These are phyloP conservation scores for Xylaria longipes DNA, from an alignment of 495 filamentous ascomycete species.

Conservation along the genomic window DNA sequence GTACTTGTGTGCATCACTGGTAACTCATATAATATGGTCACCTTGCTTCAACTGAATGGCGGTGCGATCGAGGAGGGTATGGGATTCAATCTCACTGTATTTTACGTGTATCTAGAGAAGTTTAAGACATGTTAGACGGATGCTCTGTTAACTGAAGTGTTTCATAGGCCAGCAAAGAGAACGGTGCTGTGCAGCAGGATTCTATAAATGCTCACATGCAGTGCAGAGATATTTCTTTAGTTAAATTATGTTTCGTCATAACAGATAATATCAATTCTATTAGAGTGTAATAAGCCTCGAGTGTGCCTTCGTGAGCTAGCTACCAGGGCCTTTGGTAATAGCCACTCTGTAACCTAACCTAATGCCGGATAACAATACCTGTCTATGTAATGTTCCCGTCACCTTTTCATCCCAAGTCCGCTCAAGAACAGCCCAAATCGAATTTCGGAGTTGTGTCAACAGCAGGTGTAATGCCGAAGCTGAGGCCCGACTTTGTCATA, in stretches of 20 bases:
- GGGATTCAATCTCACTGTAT: too few relatives aligned
- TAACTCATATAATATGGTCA: too few relatives aligned
- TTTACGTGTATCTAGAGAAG: too few relatives aligned
- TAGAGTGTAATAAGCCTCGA: neutral
- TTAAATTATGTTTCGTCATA: neutral
- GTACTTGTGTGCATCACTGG: too few relatives aligned
- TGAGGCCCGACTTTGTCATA: slow-evolving; percentile 38
- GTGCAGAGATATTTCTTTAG: neutral
- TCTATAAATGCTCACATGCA: neutral
- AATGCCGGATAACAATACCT: neutral
- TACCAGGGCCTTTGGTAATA: neutral
- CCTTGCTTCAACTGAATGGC: too few relatives aligned
- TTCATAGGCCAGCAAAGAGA: neutral
- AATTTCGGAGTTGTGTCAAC: slow-evolving; percentile 57
- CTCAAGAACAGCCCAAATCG: slow-evolving; percentile 52
- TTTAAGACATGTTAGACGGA: neutral
- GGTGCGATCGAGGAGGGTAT: too few relatives aligned
- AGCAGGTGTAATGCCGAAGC: slow-evolving; percentile 42
- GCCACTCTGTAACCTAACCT: neutral
- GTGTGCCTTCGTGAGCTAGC: neutral
- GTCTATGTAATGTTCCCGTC: neutral
- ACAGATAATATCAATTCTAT: neutral
- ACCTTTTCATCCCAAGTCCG: neutral
- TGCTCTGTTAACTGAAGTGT: neutral
- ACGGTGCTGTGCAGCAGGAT: neutral